Conservation (phyloP, 495 filamentous ascomycete species). For the Parathielavia appendiculata region DNA sequence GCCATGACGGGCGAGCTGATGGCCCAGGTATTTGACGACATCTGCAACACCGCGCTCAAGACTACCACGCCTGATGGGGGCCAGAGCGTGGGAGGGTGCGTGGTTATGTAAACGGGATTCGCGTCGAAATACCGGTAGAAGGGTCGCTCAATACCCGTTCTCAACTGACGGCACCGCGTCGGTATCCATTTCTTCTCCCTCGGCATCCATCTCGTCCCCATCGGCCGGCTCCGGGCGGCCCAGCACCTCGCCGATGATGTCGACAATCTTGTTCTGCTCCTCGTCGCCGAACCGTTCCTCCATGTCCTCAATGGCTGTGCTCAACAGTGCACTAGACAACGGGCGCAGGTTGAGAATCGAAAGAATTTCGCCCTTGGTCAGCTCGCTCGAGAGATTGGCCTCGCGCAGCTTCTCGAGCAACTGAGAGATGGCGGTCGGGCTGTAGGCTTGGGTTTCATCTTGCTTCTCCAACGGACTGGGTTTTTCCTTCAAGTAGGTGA, state of each 20-base stretch:
- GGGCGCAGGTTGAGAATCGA: constrained; percentile 45
- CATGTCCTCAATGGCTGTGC: constrained; percentile 43
- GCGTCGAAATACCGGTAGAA: background rate
- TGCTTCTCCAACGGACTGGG: constrained; percentile 42
- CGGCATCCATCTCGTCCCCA: constrained; percentile 18
- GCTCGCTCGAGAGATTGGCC: constrained; percentile 31
- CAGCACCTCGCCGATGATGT: constrained; percentile 40
- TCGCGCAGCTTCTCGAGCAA: constrained; percentile 37
- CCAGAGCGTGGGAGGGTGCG: constrained; percentile 43
- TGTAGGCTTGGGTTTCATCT: constrained; percentile 38
- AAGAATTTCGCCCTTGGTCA: constrained; percentile 44
- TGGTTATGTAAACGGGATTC: constrained; percentile 27
- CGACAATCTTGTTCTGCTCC: constrained; percentile 39
- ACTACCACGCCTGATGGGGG: constrained; percentile 46
- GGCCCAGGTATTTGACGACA: constrained; percentile 66
- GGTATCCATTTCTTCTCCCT: constrained; percentile 21
- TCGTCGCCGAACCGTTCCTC: constrained; percentile 41
- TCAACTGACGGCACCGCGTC: constrained; percentile 31
- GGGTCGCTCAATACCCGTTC: constrained; percentile 22
- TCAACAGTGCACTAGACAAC: constrained; percentile 31
- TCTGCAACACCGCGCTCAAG: constrained; percentile 64
- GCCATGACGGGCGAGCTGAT: constrained; percentile 80
- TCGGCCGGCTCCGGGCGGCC: constrained; percentile 32
- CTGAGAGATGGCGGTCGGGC: constrained; percentile 25
- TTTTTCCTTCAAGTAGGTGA: constrained; percentile 36